Base-by-base conservation (phyloP, 148 eudicot genomes). In the Linanthus parryae region DNA sequence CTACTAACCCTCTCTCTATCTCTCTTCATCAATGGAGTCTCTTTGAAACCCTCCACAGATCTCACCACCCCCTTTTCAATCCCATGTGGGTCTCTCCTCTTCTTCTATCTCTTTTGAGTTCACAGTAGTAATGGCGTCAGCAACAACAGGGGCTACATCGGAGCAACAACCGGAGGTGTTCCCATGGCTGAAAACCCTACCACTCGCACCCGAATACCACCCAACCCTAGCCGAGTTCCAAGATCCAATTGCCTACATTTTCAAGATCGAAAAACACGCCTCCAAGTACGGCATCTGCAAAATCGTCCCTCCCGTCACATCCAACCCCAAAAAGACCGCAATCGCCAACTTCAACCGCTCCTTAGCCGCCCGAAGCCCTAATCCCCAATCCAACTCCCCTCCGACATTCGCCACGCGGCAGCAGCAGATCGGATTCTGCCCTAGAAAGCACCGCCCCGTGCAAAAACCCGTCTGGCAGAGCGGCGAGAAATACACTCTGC, bases 381-480 rank as follows among this genome's bases (percentile, higher is more conserved):
- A 12, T 7, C 6, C 41, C 57, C 68, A 58, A 76, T 74, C 81
- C 44, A 72, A 61, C 12, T 58, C 76, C 2, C 56, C 56, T 5
- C 78, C 95, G 14, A 71, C 81, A 59, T 92, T 92, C 53, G 73
- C 88, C 8, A 92, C 96, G 3, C 51, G 99, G 48, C 87, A 79
- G 65, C 96, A 92, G 61, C 99, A 92, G 68, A 69, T 92, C 40
- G 99, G 99, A 63, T 87, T 87, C 44, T 92, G 91, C 62, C 98
- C 98, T 0, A 46, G 98, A n/a, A 92, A 82, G 69, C 85, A 84
- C 57, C 66, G 88, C 3, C 96, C 98, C 3, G 84, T 84, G 4
- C 79, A 84, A 70, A 79, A 88, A 56, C 73, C 90, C 12, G 99
- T 92, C 9, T 92, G 96, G 99, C 88, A 87, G 74, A 87, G 96